Base-by-base conservation (phyloP, 192 early-diverging fungal genomes). In the Tieghemiomyces parasiticus region DNA sequence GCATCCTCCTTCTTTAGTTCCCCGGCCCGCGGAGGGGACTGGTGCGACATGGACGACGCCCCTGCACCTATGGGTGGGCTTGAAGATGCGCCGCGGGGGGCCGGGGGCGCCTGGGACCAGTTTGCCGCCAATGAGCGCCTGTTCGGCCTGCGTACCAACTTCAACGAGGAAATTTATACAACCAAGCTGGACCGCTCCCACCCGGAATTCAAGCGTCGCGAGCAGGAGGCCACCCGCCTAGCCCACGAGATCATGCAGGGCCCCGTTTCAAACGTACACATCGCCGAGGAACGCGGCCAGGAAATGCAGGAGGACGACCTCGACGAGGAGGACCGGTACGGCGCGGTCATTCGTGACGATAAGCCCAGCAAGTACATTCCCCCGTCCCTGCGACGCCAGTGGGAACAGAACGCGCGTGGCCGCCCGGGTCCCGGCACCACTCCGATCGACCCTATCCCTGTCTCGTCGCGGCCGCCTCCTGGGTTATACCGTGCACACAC, bases 131-230 rank as follows among this genome's bases (percentile, higher is more conserved):
- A 99, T 64, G 91, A 95, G 68, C 67, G 75, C 60, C 76, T 90
- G 46, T 99, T 99, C 81, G 96, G 96, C 1, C 80, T 99, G 49
- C 89, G 77, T 6, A 93, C 94, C 3, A 92, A 99, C 68, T 99
- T 91, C 74, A 76, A 95, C 64, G 93, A 95, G 60, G 92, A 95
- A 53, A 69, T 99, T 2, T 99, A 99, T 68, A 99, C 96, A 1
- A 99, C 96, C 8, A 81, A 77, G 29, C 72, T 99, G 54, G 92
- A 99, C 65, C 75, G 86, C 58, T 77, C 81, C 3, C 82, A 80
- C 34, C 81, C 91, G 4, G 84, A 88, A 58, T 99, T 76, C 67
- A 91, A 89, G 64, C 78, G 83, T 60, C 84, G 85, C 24, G 96
- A 97, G 71, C 81, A 80, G 49, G 82, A 89, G 61, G 96, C 96